Percentiles rank a stretch among this genome's conserved stretches.
phyloP scores from a whole-genome alignment of 2,329 filamentous ascomycete genomes.

The Tolypocladium amazonense region DNA sequence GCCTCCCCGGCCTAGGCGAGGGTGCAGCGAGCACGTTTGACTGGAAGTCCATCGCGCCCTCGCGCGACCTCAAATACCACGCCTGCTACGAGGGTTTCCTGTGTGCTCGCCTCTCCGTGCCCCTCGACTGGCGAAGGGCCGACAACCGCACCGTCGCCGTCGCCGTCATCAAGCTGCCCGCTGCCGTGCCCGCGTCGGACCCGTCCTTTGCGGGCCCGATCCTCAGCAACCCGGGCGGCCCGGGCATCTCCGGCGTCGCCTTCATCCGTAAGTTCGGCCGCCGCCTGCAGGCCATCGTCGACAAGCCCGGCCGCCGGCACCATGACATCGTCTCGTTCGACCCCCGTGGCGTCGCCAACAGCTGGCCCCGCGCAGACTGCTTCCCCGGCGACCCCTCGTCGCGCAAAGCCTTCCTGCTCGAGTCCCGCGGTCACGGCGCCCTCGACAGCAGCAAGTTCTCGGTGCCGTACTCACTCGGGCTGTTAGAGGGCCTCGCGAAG shows the following conservation, averaged over 20 bases:
- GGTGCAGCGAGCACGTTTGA: slow-evolving; percentile 15
- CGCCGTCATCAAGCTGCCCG: slow-evolving; percentile 30
- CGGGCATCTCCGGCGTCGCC: slow-evolving; percentile 27
- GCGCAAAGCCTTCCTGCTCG: slow-evolving; percentile 16
- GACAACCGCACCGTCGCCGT: slow-evolving; percentile 22
- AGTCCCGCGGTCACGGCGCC: slow-evolving; percentile 19
- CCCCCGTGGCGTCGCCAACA: slow-evolving; percentile 28
- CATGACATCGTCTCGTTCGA: slow-evolving; percentile 34
- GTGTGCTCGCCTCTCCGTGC: slow-evolving; percentile 31
- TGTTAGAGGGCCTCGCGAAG: slow-evolving; percentile 13
- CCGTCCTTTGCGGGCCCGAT: slow-evolving; percentile 30
- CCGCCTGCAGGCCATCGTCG: slow-evolving; percentile 16
- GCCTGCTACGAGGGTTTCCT: slow-evolving; percentile 25
- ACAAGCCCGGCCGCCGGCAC: slow-evolving; percentile 17
- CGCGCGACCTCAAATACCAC: slow-evolving; percentile 24
- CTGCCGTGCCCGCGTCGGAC: slow-evolving; percentile 24
- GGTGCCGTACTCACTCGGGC: slow-evolving; percentile 15
- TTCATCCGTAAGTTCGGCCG: slow-evolving; percentile 15
- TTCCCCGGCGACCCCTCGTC: slow-evolving; percentile 19
- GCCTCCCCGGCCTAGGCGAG: neutral
- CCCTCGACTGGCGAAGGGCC: slow-evolving; percentile 29
- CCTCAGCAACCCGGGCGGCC: slow-evolving; percentile 34
- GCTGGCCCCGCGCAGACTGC: slow-evolving; percentile 27
- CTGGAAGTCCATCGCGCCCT: slow-evolving; percentile 24
- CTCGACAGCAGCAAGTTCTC: slow-evolving; percentile 8